Percentiles rank a stretch among this genome's conserved stretches.
Evolutionary conservation across 2,329 filamentous ascomycete genomes (phyloP).

Genomic region (Sphaceloma murrayae): DNA sequence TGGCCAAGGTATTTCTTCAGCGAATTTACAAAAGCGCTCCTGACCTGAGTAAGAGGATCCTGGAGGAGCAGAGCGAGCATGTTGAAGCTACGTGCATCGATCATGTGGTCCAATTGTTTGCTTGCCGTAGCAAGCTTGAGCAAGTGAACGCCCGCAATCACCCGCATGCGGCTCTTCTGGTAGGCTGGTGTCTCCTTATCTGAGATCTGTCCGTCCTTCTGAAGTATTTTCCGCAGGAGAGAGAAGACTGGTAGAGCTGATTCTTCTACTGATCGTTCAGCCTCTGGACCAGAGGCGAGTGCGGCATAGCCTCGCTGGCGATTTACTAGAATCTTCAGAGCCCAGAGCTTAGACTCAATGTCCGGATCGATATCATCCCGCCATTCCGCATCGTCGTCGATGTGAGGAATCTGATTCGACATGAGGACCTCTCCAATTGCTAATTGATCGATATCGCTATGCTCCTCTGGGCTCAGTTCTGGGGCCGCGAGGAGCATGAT

Average conservation of each 20-base stretch:
- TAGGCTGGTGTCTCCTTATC: slow-evolving; percentile 63
- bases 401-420: slow-evolving; percentile 47
- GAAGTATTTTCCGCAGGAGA: slow-evolving; percentile 66
- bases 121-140: slow-evolving; percentile 69
- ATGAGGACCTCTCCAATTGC: slow-evolving; percentile 65
- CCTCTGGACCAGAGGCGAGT: slow-evolving; percentile 31
- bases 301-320: slow-evolving; percentile 54
- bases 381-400: slow-evolving; percentile 37
- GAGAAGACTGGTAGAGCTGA: slow-evolving; percentile 61
- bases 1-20: slow-evolving; percentile 84
- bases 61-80: slow-evolving; percentile 71
- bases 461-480: slow-evolving; percentile 58
- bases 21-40: slow-evolving; percentile 69
- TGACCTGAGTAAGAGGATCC: slow-evolving; percentile 63
- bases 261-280: slow-evolving; percentile 37
- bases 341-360: slow-evolving; percentile 71
- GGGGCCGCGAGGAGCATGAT: slow-evolving; percentile 65
- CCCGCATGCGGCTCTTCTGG: slow-evolving; percentile 70
- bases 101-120: slow-evolving; percentile 64
- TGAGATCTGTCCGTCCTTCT: slow-evolving; percentile 68
- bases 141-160: slow-evolving; percentile 66
- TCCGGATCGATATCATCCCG: slow-evolving; percentile 63
- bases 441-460: slow-evolving; percentile 69
- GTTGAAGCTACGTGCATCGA: slow-evolving; percentile 69
- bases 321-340: slow-evolving; percentile 79